phyloP scores from a whole-genome alignment of 169 alveolate species.

The Plasmodium cynomolgi region DNA sequence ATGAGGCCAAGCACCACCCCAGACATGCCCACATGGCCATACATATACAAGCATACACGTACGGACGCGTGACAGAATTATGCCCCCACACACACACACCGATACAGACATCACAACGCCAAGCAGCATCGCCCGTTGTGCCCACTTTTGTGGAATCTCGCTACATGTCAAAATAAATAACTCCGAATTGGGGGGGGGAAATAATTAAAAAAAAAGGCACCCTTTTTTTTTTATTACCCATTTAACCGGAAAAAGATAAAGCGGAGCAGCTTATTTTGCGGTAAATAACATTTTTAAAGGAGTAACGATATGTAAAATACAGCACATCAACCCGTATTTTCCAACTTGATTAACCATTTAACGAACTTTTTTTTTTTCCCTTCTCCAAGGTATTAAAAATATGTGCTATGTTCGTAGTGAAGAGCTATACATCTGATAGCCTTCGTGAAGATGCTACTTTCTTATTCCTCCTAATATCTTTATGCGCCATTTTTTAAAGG shows the following conservation, averaged over 20 bases:
- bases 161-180: no score
- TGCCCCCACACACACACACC: neutral
- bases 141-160: no score
- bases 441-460: neutral
- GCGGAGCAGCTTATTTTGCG: neutral
- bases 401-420: neutral
- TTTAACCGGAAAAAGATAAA: no score
- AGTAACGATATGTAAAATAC: neutral
- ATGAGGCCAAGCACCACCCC: no score
- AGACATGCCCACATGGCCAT: neutral
- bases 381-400: neutral
- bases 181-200: no score
- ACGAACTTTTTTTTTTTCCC: neutral
- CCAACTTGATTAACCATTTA: no score
- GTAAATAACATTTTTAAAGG: neutral
- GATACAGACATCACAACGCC: no score
- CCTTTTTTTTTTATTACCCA: no score
- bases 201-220: no score
- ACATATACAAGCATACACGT: no score
- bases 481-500: neutral
- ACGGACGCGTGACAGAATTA: neutral
- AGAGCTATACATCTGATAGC: neutral
- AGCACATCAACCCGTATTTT: no score
- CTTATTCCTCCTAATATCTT: neutral
- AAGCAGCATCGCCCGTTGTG: no score